Base-by-base conservation (phyloP, 306 rosid species). In the Purshia tridentata region DNA sequence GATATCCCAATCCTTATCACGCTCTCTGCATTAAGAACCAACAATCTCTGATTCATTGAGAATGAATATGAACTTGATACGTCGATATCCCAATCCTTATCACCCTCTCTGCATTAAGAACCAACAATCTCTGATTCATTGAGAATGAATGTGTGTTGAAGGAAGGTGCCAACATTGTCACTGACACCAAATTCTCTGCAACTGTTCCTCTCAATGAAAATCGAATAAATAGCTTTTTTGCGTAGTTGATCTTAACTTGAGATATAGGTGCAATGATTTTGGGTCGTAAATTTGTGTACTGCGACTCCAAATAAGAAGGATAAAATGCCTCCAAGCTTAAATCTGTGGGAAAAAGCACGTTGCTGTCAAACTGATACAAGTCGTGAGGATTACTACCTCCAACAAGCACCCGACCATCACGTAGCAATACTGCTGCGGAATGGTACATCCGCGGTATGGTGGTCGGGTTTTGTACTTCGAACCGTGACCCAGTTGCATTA, bases 31-130 rank as follows among this genome's bases (percentile, higher is more conserved):
- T 61, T 80, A 55, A 92, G 41, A 7, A 81, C 84, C 67, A 92
- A 8, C 64, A 88, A 1, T 75, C 95, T 84, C 45, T 92, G 92
- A 65, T 81, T 90, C 96, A 88, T 89, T 1, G 99, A 90, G 74
- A 86, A 90, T 0, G 99, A 91, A 68, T 94, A 97, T 1, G 97
- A n/a, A n/a, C n/a, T n/a, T n/a, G n/a, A n/a, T n/a, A 89, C 44
- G 59, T 67, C 1, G 75, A 64, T 4, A 46, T 73, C 46, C 79
- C 86, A 8, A 78, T 22, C 8, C 41, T 56, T 2, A 65, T 80
- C 72, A 86, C 48, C 3, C 20, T 42, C 12, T 65, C 81, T 5
- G 72, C 64, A 29, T 61, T 80, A 55, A 92, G 41, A 7, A 81
- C 84, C 67, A 92, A 8, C 64, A 88, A 1, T 75, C 95, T 84